These are phyloP conservation scores for Fusarium sp. DNA, from an alignment of 2,329 filamentous ascomycete genomes.

Conservation along the genomic window DNA sequence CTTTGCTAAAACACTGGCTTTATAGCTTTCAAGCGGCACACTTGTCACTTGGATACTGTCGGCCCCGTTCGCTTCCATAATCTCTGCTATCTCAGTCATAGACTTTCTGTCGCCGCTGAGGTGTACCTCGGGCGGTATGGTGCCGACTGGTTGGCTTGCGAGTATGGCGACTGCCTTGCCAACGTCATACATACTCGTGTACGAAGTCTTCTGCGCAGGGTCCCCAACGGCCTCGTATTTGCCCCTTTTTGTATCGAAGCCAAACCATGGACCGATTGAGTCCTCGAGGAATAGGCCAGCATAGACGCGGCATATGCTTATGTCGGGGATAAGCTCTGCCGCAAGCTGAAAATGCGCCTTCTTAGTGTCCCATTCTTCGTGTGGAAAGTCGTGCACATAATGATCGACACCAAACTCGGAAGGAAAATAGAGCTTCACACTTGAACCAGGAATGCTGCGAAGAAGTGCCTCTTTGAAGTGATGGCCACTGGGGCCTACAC, in stretches of 20 bases:
- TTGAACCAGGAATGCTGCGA: background rate
- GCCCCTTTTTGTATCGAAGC: background rate
- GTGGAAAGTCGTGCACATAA: background rate
- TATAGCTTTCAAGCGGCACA: background rate
- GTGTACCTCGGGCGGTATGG: background rate
- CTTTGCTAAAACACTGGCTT: background rate
- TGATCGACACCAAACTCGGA: background rate
- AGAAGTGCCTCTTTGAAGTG: constrained; percentile 2
- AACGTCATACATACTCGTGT: background rate
- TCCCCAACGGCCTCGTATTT: background rate
- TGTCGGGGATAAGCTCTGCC: background rate
- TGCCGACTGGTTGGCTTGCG: background rate
- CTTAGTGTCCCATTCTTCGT: background rate
- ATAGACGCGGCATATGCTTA: background rate
- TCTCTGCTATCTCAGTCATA: background rate
- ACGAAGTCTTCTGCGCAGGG: background rate
- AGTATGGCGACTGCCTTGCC: background rate
- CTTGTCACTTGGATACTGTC: background rate
- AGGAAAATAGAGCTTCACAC: background rate
- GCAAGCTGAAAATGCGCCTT: background rate
- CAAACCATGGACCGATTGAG: background rate
- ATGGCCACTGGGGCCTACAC: background rate
- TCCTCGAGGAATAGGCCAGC: background rate
- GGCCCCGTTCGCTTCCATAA: background rate
- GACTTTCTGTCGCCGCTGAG: background rate